Conservation (phyloP, 1,139 yeast species). For the Geotrichum klebahnii region DNA sequence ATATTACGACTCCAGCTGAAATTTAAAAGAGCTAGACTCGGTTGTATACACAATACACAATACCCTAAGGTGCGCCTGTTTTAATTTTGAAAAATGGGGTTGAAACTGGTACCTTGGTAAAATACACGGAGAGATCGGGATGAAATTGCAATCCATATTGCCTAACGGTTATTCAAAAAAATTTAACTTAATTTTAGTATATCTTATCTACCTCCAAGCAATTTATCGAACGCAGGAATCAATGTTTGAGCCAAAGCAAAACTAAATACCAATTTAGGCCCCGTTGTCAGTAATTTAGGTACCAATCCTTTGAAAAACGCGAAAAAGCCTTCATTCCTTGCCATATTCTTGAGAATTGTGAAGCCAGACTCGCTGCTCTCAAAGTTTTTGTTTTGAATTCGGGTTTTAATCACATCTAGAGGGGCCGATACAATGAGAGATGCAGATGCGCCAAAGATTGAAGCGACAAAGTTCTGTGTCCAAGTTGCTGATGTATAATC, state of each 20-base stretch:
- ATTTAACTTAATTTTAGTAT: too few relatives aligned
- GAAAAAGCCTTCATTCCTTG: slow-evolving; percentile 69
- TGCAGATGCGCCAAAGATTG: slow-evolving; percentile 95
- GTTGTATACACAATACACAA: neutral
- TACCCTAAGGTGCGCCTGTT: too few relatives aligned
- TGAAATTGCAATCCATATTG: too few relatives aligned
- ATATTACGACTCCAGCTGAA: neutral
- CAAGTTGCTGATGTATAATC: slow-evolving; percentile 92
- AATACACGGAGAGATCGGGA: too few relatives aligned
- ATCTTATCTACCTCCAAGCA: slow-evolving; percentile 31
- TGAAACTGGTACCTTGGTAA: too few relatives aligned
- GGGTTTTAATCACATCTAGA: slow-evolving; percentile 93
- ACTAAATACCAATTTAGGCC: slow-evolving; percentile 94
- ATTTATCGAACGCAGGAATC: slow-evolving; percentile 88
- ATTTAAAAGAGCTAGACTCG: neutral
- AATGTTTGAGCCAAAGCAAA: slow-evolving; percentile 94
- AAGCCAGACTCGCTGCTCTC: slow-evolving; percentile 94
- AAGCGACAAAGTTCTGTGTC: slow-evolving; percentile 89
- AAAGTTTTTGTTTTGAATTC: slow-evolving; percentile 94
- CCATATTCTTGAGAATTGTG: slow-evolving; percentile 87
- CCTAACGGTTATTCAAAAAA: too few relatives aligned
- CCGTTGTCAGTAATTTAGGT: slow-evolving; percentile 93
- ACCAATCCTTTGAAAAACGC: slow-evolving; percentile 97
- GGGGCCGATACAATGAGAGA: slow-evolving; percentile 97
- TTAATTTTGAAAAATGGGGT: too few relatives aligned